Base-by-base conservation (phyloP, 1,284 basidiomycete species). In the Prillingera fragicola region DNA sequence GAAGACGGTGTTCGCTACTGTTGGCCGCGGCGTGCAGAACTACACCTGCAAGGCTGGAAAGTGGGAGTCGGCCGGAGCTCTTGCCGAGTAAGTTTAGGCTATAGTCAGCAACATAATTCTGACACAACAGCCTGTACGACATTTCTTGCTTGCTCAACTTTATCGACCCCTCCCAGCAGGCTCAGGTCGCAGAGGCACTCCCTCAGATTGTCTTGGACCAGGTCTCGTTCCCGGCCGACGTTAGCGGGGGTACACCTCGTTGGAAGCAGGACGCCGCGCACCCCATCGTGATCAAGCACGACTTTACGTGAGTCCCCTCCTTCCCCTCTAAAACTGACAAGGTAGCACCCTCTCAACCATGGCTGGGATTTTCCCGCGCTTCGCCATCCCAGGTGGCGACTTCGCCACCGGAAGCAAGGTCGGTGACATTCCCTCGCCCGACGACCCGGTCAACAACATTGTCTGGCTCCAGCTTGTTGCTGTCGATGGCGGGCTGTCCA, bases 401-500 rank as follows among this genome's bases (percentile, higher is more conserved):
- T 56, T 73, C 7, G 56, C 77, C 44, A 72, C 76, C 52, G 52
- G 44, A 14, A 41, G 35, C 33, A 58, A 56, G 29, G 36, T 42
- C 4, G 53, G 45, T 5, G 21, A 29, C 13, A 24, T 43, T 29
- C 39, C 40, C 34, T 74, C 78, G 12, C 79, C 80, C 9, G 68
- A 67, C 15, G 67, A 77, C 38, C 54, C 62, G 6, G 55, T 63
- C 31, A 33, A 21, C 27, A 76, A 83, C 52, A 70, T 84, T 23
- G 74, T 79, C 50, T 82, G 80, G 78, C 69, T 83, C 15, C 62
- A 75, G 45, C 68, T 84, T 19, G 72, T 67, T 4, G 55, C 46
- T 26, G 25, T 60, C 22, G 50, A 74, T 31, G 81, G 81, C 4
- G 57, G 65, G 3, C 64, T 83, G 26, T 79, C 81, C 4, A 70